Evolutionary conservation across 331 rosid genomes (phyloP), one percentile per base, ranked within the genome.

Genomic region (Rosa hybrid): DNA sequence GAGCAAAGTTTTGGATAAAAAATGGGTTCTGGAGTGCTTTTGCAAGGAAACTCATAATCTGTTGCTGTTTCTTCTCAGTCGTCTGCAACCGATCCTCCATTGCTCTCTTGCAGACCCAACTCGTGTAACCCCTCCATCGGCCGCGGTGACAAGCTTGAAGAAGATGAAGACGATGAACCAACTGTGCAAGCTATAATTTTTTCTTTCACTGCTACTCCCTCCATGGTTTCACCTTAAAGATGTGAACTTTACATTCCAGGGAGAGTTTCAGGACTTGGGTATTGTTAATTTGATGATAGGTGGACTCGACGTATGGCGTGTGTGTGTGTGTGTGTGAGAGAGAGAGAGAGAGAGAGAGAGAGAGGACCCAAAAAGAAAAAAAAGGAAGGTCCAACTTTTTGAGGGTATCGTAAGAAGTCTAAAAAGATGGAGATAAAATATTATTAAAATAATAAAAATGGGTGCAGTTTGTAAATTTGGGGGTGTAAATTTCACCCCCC

Each of bases 61-160:
- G 92, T 38, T 83, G 90, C 76, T 96, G 99, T 73, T 91, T 96
- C 83, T 72, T 93, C 88, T 91, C 98, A 0, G 97, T 88, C 34
- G 57, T 11, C 25, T 86, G 85, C 48, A 96, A 71, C 45, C 97
- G 91, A 53, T 74, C 78, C 80, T 91, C 97, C 91, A 96, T 91
- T 0, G 83, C 50, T 84, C 91, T 76, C 83, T 82, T 2, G 99
- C 4, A 98, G 94, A n/a, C 92, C 98, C 68, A 86, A 72, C 3
- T 93, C 98, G 87, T 93, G 90, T 5, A 96, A 57, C 0, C 97
- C 97, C 83, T 89, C 97, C 80, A 87, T 90, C 3, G 99, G 99
- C 42, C 80, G 96, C 2, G 98, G 97, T 3, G 86, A 71, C 18
- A 78, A 6, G 75, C 38, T 84, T 0, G 94, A 86, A 39, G 83